phyloP scores from a whole-genome alignment of 1,284 basidiomycete genomes.

The Irpex lacteus region DNA sequence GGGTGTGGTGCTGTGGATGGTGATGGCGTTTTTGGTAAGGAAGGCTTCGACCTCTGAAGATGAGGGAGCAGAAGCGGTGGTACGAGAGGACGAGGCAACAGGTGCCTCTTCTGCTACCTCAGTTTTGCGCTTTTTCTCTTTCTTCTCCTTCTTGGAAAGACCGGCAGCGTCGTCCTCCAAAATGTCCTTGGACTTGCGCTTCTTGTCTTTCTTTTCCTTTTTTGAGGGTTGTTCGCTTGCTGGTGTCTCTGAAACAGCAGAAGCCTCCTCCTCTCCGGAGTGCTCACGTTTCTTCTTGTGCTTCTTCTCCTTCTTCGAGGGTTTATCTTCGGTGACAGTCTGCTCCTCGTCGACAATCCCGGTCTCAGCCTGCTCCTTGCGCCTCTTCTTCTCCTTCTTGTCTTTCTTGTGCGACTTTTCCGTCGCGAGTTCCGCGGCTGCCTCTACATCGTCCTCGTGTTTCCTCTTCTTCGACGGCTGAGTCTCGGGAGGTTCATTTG shows the following conservation, averaged over 20 bases:
- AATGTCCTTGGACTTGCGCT: background rate
- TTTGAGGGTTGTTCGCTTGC: background rate
- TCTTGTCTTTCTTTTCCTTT: background rate
- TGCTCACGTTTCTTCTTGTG: background rate
- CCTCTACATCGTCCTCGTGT: conserved; percentile 19
- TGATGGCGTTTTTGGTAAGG: conserved; percentile 72
- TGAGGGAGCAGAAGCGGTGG: conserved; percentile 23
- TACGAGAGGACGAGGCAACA: conserved; percentile 15
- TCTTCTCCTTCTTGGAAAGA: conserved; percentile 5
- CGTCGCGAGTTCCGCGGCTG: conserved; percentile 22
- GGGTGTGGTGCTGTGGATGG: conserved; percentile 56
- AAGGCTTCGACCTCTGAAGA: conserved; percentile 56
- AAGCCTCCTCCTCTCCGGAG: background rate
- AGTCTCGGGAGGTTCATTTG: conserved; percentile 17
- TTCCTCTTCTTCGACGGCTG: conserved; percentile 24
- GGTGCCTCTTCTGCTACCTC: conserved; percentile 10
- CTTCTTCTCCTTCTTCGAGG: conserved; percentile 12
- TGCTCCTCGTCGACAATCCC: conserved; percentile 19
- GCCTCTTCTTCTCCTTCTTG: conserved; percentile 29
- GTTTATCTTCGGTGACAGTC: conserved; percentile 27
- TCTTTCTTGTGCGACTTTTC: conserved; percentile 14
- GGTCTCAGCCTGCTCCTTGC: conserved; percentile 9
- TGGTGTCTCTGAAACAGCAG: background rate
- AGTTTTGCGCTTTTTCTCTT: conserved; percentile 14
- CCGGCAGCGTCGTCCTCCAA: background rate